A percentile compares a stretch with the other conserved stretches of the same genome.
Evolutionary conservation across 192 early-diverging fungal genomes (phyloP).

Genomic region (Podila clonocystis): DNA sequence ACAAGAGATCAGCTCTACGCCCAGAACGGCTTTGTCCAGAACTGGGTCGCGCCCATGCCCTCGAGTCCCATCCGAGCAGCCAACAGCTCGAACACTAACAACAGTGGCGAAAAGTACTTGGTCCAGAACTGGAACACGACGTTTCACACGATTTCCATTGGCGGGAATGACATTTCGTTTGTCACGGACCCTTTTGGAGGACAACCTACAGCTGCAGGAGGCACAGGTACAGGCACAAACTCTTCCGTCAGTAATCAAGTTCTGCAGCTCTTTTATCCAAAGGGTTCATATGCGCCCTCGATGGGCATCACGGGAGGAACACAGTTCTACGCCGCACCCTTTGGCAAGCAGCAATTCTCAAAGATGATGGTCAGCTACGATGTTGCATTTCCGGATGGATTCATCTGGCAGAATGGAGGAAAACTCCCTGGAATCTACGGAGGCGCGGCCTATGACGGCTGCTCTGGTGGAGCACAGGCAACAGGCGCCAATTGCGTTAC

Average conservation of each 20-base stretch:
- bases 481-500: slow-evolving; percentile 56
- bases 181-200: slow-evolving; percentile 41
- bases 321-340: slow-evolving; percentile 56
- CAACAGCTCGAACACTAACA: slow-evolving; percentile 1
- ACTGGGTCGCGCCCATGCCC: slow-evolving; percentile 56
- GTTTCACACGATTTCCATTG: slow-evolving; percentile 40
- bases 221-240: neutral
- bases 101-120: slow-evolving; percentile 15
- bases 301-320: slow-evolving; percentile 48
- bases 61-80: neutral
- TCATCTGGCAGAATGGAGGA: slow-evolving; percentile 58
- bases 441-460: slow-evolving; percentile 49
- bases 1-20: slow-evolving; percentile 33
- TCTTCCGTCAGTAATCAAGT: slow-evolving; percentile 9
- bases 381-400: slow-evolving; percentile 54
- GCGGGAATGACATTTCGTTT: slow-evolving; percentile 46
- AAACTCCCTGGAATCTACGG: slow-evolving; percentile 62
- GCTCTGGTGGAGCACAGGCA: slow-evolving; percentile 59
- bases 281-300: slow-evolving; percentile 57
- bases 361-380: slow-evolving; percentile 58
- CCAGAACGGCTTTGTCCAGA: slow-evolving; percentile 39
- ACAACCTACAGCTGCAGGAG: neutral
- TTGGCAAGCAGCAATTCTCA: slow-evolving; percentile 45
- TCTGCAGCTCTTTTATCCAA: slow-evolving; percentile 49
- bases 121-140: slow-evolving; percentile 39